Percentiles rank a stretch among this genome's conserved stretches.
These are phyloP conservation scores for Sphaceloma murrayae DNA, from an alignment of 2,329 filamentous ascomycete species.

Conservation along the genomic window DNA sequence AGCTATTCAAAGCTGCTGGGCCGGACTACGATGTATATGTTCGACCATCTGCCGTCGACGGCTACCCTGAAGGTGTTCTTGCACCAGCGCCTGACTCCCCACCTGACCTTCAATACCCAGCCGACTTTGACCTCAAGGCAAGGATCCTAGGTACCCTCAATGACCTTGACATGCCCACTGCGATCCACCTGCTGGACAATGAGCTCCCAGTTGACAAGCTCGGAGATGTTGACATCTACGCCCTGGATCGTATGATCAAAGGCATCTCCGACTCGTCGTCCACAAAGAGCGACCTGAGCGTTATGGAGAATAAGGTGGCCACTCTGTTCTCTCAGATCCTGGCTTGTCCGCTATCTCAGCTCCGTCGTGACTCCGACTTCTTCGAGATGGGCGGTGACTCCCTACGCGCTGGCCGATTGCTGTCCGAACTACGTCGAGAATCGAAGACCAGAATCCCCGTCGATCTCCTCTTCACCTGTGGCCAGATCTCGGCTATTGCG, in stretches of 20 bases:
- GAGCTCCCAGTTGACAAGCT: conserved; percentile 23
- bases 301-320: conserved; percentile 34
- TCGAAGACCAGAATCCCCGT: conserved; percentile 44
- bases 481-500: conserved; percentile 36
- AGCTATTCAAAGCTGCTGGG: conserved; percentile 16
- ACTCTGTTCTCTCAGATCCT: conserved; percentile 41
- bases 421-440: conserved; percentile 43
- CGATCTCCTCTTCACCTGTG: conserved; percentile 43
- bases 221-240: conserved; percentile 23
- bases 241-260: conserved; percentile 18
- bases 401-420: conserved; percentile 43
- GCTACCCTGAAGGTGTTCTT: conserved; percentile 30
- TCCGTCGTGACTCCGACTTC: conserved; percentile 39
- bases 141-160: conserved; percentile 22
- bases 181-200: conserved; percentile 23
- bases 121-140: conserved; percentile 15
- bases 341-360: conserved; percentile 31
- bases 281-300: conserved; percentile 21
- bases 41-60: conserved; percentile 23
- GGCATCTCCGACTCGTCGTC: conserved; percentile 19
- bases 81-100: conserved; percentile 21
- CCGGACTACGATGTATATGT: conserved; percentile 23
- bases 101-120: conserved; percentile 12
- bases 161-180: conserved; percentile 25
- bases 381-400: conserved; percentile 48